Evolutionary conservation across 495 filamentous ascomycete species (phyloP), one percentile per base, ranked within the genome.

Genomic region (Neurospora hispaniola): DNA sequence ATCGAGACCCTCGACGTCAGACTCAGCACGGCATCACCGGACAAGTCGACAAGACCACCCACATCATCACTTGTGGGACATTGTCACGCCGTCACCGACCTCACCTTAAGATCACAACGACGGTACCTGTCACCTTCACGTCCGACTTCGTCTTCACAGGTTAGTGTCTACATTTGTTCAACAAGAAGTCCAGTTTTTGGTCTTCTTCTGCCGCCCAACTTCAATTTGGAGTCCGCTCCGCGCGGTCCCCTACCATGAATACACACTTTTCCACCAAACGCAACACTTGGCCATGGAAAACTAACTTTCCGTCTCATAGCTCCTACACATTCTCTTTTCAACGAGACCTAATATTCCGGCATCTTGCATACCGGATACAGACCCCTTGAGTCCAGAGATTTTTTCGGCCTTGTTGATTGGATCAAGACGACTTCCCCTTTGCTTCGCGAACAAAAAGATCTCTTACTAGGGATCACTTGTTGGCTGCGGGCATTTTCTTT

Each of bases 71-170:
- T 54, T 71, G 74, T n/a, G 74, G 76, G 69, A 74, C 72, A 66
- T 66, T 18, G 54, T 66, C 23, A 66, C 27, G 54, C 35, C 27
- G 54, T 35, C 14, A 66, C 18, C 6, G 35, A 66, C 54, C 35
- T 66, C 27, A 46, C 72, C 76, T 69, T 46, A 46, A 70, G 66
- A 71, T 62, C 73, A 75, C 70, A 68, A 48, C 72, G 62, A 73
- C 73, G 73, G 68, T 75, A 76, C 75, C 71, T 62, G 42, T 41
- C 48, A 46, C 66, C 69, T 69, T 41, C 48, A 59, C 69, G 59
- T 69, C 48, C 72, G 69, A 69, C 66, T 77, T 79, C 42, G 48
- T 75, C 73, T 59, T 48, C 74, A 72, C 70, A 78, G 78, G 77
- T 81, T 72, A 48, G 79, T 81, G 73, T 42, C 31, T 38, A 9